Evolutionary conservation across 75 land plant genomes (phyloP).

Genomic region (Selaginella tamariscina): DNA sequence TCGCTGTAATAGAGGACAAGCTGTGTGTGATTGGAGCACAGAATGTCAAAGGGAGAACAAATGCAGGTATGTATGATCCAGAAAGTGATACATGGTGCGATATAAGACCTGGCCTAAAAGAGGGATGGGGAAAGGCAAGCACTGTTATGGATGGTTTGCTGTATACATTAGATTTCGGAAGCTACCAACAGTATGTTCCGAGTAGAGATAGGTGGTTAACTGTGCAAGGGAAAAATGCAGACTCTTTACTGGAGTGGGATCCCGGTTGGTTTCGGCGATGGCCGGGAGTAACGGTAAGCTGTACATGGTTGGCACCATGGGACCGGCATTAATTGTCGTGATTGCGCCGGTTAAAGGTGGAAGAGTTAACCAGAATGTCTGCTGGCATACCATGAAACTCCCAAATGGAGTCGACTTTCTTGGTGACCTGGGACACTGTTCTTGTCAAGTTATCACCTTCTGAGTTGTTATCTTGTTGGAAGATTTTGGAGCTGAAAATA

Average conservation of each 20-base stretch:
- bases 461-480: neutral
- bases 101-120: neutral
- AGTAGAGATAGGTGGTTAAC: neutral
- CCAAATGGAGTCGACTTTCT: conserved; percentile 11
- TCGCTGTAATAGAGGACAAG: conserved; percentile 5
- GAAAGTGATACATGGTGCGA: neutral
- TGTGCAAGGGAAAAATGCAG: neutral
- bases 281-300: conserved; percentile 5
- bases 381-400: conserved; percentile 11
- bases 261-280: conserved; percentile 9
- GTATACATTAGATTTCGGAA: neutral
- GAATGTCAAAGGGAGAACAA: neutral
- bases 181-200: conserved; percentile 11
- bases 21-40: conserved; percentile 7
- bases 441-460: conserved; percentile 11
- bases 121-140: conserved; percentile 11
- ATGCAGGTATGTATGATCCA: conserved; percentile 12
- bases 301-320: conserved; percentile 13
- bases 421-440: conserved; percentile 8
- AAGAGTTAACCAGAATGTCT: neutral
- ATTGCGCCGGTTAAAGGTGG: conserved; percentile 1
- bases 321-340: conserved; percentile 2
- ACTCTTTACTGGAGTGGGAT: conserved; percentile 9
- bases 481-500: too few species aligned
- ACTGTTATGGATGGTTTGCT: conserved; percentile 7